These are phyloP conservation scores for Pythium scleroteichum DNA, from an alignment of 352 stramenopile species.

Conservation along the genomic window DNA sequence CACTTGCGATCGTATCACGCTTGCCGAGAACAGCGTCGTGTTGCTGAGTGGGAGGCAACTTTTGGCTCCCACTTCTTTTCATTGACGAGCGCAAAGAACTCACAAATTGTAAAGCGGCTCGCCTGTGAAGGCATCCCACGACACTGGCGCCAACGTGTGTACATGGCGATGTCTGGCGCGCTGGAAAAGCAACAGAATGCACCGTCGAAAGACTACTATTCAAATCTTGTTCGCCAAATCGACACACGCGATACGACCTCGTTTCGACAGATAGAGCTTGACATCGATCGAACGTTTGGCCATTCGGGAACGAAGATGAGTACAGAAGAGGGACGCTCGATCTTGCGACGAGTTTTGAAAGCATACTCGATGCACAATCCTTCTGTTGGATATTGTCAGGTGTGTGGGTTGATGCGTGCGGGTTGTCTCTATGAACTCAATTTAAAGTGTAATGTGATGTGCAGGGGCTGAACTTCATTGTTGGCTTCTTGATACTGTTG, in stretches of 20 bases:
- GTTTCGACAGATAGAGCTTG: slow-evolving; percentile 85
- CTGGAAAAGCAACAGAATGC: slow-evolving; percentile 57
- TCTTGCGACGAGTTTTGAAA: slow-evolving; percentile 69
- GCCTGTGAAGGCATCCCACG: slow-evolving; percentile 57
- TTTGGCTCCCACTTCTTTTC: slow-evolving; percentile 51
- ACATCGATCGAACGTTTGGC: slow-evolving; percentile 86
- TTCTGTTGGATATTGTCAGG: slow-evolving; percentile 84
- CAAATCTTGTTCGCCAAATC: slow-evolving; percentile 42
- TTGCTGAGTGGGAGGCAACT: slow-evolving; percentile 59
- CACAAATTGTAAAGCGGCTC: slow-evolving; percentile 33
- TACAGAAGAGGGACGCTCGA: slow-evolving; percentile 48
- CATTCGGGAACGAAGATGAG: slow-evolving; percentile 67
- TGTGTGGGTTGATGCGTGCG: slow-evolving; percentile 15
- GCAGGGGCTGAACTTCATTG: slow-evolving; percentile 86
- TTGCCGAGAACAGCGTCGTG: slow-evolving; percentile 66
- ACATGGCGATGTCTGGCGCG: slow-evolving; percentile 68
- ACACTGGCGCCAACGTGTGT: slow-evolving; percentile 63
- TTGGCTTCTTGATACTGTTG: slow-evolving; percentile 78
- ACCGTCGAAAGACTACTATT: slow-evolving; percentile 48
- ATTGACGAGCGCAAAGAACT: slow-evolving; percentile 21
- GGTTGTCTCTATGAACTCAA: not conserved
- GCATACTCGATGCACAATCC: slow-evolving; percentile 83
- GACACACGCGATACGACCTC: slow-evolving; percentile 47
- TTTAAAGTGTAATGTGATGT: not conserved
- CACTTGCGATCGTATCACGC: slow-evolving; percentile 74